Conservation (phyloP, 1,284 basidiomycete species). For the Cryptococcus sp. region DNA sequence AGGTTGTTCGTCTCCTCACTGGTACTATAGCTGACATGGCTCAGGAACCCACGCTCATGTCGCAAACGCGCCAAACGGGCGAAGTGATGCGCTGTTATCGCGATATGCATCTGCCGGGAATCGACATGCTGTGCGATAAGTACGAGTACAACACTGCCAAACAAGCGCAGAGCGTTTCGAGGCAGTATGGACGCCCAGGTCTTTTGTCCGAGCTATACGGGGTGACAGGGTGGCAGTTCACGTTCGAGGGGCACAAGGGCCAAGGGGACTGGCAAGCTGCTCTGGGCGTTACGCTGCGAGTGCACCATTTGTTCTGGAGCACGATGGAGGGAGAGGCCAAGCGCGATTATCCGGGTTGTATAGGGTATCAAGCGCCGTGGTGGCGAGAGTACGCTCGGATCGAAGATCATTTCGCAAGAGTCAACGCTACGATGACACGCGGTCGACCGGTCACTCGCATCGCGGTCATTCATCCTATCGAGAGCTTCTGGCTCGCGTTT, state of each 20-base stretch:
- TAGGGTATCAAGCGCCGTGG: slow-evolving; percentile 39
- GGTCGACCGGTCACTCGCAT: slow-evolving; percentile 31
- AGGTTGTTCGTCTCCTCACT: slow-evolving; percentile 2
- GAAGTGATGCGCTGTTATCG: slow-evolving; percentile 39
- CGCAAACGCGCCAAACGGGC: slow-evolving; percentile 31
- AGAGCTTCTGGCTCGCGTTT: slow-evolving; percentile 34
- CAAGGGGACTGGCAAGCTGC: slow-evolving; percentile 41
- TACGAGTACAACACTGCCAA: slow-evolving; percentile 38
- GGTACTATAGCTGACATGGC: background rate
- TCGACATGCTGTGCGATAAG: slow-evolving; percentile 39
- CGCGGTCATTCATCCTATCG: slow-evolving; percentile 38
- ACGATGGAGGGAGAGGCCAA: slow-evolving; percentile 37
- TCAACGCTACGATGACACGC: slow-evolving; percentile 29
- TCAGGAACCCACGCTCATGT: slow-evolving; percentile 28
- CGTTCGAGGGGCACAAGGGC: slow-evolving; percentile 34
- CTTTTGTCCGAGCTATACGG: slow-evolving; percentile 37
- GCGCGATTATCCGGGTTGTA: slow-evolving; percentile 36
- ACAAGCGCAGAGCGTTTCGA: slow-evolving; percentile 29
- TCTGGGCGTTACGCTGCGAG: slow-evolving; percentile 33
- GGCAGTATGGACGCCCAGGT: slow-evolving; percentile 28
- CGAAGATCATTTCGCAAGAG: slow-evolving; percentile 35
- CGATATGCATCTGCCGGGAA: slow-evolving; percentile 34
- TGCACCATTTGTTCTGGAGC: slow-evolving; percentile 31
- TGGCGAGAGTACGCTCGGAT: slow-evolving; percentile 31
- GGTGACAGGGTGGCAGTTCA: slow-evolving; percentile 33